Conservation (phyloP, 2,329 filamentous ascomycete genomes). For the Tolypocladium guangdongense region DNA sequence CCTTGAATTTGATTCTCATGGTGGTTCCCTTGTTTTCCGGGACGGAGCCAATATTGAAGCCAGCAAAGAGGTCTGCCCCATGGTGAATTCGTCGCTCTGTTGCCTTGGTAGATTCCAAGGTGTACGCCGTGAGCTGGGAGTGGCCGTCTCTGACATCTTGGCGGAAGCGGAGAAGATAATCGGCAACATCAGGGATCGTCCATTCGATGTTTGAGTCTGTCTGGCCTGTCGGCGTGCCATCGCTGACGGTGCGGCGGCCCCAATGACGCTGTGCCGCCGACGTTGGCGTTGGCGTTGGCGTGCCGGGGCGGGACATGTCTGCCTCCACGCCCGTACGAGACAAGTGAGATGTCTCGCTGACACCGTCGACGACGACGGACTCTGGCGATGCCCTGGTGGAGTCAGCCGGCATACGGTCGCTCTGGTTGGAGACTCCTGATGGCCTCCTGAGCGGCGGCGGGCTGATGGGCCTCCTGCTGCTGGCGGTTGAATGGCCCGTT, state of each 20-base stretch:
- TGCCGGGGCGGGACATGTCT: constrained; percentile 8
- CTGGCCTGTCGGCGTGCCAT: constrained; percentile 10
- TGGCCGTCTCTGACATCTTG: constrained; percentile 35
- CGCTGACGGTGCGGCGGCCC: constrained; percentile 4
- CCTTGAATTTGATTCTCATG: constrained; percentile 42
- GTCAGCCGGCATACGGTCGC: constrained; percentile 1
- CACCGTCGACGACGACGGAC: background rate
- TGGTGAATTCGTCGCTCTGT: constrained; percentile 27
- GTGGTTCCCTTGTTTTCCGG: constrained; percentile 25
- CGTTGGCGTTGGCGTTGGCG: constrained; percentile 8
- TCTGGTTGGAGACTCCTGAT: background rate
- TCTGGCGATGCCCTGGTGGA: background rate
- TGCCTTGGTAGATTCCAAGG: constrained; percentile 32
- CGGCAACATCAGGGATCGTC: constrained; percentile 32
- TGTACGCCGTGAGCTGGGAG: constrained; percentile 31
- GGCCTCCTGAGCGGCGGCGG: constrained; percentile 16
- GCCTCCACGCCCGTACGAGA: background rate
- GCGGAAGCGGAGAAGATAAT: constrained; percentile 26
- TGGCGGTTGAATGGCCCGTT: constrained; percentile 2
- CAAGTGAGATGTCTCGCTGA: background rate
- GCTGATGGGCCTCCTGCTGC: constrained; percentile 13
- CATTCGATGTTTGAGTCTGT: constrained; percentile 21
- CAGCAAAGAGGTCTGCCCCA: constrained; percentile 37
- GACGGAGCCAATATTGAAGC: constrained; percentile 25
- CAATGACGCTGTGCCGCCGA: constrained; percentile 3